A percentile compares a stretch with the other conserved stretches of the same genome.
These are phyloP conservation scores for Staphylotrichum longicolle DNA, from an alignment of 495 filamentous ascomycete species.

Conservation along the genomic window DNA sequence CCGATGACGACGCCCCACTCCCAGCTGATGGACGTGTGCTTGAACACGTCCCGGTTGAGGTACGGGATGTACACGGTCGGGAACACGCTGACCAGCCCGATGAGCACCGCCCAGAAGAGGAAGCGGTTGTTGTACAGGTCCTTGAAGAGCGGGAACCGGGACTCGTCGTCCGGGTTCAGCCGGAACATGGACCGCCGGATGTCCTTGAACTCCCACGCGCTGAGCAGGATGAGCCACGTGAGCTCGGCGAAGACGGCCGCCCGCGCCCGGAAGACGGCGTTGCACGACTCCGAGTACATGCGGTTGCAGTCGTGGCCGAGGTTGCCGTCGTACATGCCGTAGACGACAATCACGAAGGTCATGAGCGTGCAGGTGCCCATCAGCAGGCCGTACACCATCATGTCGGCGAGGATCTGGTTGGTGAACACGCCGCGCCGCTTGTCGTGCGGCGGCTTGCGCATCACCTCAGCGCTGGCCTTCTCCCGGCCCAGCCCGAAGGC, in stretches of 20 bases:
- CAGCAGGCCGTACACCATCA: slow-evolving; percentile 68
- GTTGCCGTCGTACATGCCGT: slow-evolving; percentile 54
- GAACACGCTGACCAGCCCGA: slow-evolving; percentile 66
- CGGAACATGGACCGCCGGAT: slow-evolving; percentile 68
- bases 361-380: slow-evolving; percentile 67
- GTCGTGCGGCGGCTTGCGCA: slow-evolving; percentile 69
- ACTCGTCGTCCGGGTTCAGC: slow-evolving; percentile 55
- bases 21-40: slow-evolving; percentile 70
- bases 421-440: slow-evolving; percentile 67
- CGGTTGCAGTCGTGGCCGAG: slow-evolving; percentile 68
- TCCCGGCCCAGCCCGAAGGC: slow-evolving; percentile 75
- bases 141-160: slow-evolving; percentile 55
- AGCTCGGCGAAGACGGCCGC: slow-evolving; percentile 74
- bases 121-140: slow-evolving; percentile 70
- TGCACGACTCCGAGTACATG: slow-evolving; percentile 52
- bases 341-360: slow-evolving; percentile 68
- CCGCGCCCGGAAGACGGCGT: slow-evolving; percentile 68
- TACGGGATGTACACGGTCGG: slow-evolving; percentile 71
- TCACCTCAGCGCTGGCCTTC: slow-evolving; percentile 62
- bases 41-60: slow-evolving; percentile 68
- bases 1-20: slow-evolving; percentile 66
- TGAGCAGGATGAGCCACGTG: slow-evolving; percentile 69
- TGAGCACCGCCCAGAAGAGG: slow-evolving; percentile 69
- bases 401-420: slow-evolving; percentile 66
- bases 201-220: slow-evolving; percentile 74